Evolutionary conservation across 108 stramenopile species (phyloP).

Genomic region (Skeletonema grethae): DNA sequence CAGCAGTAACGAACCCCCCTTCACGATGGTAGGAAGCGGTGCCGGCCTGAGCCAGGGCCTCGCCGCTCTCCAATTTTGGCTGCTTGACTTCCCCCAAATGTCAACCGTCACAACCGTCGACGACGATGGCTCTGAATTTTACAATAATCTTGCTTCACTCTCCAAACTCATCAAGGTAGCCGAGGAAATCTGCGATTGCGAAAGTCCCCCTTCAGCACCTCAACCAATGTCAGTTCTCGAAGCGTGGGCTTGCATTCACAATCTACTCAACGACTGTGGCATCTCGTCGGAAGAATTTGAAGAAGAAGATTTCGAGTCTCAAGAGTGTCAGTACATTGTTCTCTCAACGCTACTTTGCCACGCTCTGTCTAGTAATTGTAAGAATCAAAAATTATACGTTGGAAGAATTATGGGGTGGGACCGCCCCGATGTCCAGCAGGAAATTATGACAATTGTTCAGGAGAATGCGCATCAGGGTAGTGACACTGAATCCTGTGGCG

Average conservation of each 20-base stretch:
- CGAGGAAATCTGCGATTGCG: conserved; percentile 31
- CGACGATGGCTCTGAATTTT: conserved; percentile 1
- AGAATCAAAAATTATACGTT: conserved; percentile 30
- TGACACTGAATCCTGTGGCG: conserved; percentile 25
- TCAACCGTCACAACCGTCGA: conserved; percentile 4
- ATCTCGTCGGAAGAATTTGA: conserved; percentile 4
- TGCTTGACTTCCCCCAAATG: conserved; percentile 29
- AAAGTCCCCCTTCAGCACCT: background rate
- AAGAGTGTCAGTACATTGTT: conserved; percentile 17
- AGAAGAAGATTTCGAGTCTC: conserved; percentile 7
- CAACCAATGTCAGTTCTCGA: conserved; percentile 14
- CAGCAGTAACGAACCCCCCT: background rate
- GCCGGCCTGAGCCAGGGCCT: conserved; percentile 3
- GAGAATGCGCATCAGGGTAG: conserved; percentile 13
- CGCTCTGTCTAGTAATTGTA: conserved; percentile 34
- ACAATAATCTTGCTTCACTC: conserved; percentile 23
- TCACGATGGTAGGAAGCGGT: background rate
- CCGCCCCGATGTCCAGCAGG: conserved; percentile 36
- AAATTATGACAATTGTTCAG: conserved; percentile 47
- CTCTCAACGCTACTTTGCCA: conserved; percentile 35
- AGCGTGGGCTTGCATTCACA: conserved; percentile 20
- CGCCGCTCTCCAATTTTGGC: conserved; percentile 18
- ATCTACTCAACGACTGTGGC: conserved; percentile 1
- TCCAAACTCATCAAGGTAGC: conserved; percentile 23
- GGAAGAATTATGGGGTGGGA: conserved; percentile 32